phyloP scores from a whole-genome alignment of 1,139 yeast genomes.

The Barnettozyma hawaiiensis region DNA sequence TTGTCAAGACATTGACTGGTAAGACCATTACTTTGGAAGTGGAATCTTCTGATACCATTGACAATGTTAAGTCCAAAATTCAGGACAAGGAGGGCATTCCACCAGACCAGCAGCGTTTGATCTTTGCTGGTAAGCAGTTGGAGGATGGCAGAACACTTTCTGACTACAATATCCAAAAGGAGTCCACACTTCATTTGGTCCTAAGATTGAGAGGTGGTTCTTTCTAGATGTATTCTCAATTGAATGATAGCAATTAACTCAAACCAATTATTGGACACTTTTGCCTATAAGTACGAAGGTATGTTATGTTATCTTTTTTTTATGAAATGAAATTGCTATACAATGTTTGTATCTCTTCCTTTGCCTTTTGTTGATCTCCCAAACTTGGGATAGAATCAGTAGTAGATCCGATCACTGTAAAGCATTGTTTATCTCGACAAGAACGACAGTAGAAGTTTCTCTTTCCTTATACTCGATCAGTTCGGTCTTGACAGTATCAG shows the following conservation, averaged over 20 bases:
- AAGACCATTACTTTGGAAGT: slow-evolving; percentile 68
- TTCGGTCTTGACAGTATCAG: slow-evolving; percentile 20
- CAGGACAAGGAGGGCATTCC: slow-evolving; percentile 94
- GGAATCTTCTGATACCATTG: slow-evolving; percentile 69
- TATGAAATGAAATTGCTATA: neutral
- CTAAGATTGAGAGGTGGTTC: slow-evolving; percentile 87
- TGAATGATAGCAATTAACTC: neutral
- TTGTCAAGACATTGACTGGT: slow-evolving; percentile 59
- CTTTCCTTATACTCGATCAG: slow-evolving; percentile 30
- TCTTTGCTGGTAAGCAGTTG: slow-evolving; percentile 98
- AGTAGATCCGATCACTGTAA: slow-evolving; percentile 1
- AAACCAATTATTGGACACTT: neutral
- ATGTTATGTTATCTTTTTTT: too few species aligned
- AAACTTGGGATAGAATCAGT: too few species aligned
- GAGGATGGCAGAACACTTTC: slow-evolving; percentile 92
- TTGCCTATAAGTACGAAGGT: neutral
- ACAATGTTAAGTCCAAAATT: slow-evolving; percentile 80
- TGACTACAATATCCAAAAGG: slow-evolving; percentile 91
- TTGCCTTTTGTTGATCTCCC: neutral
- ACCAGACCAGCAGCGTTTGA: slow-evolving; percentile 94
- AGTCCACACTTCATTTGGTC: slow-evolving; percentile 81
- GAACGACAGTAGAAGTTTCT: slow-evolving; percentile 34
- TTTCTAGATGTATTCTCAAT: neutral
- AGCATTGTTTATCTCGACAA: slow-evolving; percentile 31
- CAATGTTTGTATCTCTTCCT: neutral